Evolutionary conservation across 805 yeast genomes (phyloP), one percentile per base, ranked within the genome.

Genomic region (Sugiyamaella valdiviana): DNA sequence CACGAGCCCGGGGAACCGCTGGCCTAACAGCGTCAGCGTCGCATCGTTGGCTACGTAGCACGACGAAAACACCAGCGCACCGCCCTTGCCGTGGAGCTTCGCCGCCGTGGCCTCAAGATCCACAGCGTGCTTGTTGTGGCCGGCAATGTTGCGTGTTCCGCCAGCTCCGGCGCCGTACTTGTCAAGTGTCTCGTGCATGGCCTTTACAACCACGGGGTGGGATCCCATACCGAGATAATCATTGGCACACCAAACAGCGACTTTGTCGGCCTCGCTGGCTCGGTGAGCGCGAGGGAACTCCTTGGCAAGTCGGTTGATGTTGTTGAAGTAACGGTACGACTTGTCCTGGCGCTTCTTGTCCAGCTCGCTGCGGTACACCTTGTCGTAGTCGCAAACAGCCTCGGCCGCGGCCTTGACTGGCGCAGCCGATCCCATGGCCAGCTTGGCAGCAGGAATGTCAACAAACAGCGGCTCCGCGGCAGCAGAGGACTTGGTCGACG

Each of bases 91-190:
- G 71, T 93, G 98, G 58, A 93, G 77, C 38, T 88, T 81, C 17
- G 99, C 98, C 44, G 88, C 63, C 60, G 87, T 90, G 19, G 84
- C 72, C 69, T 93, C 99, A 62, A 93, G 77, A 57, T 75, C 76
- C 62, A 93, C 80, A n/a, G 98, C 95, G 60, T 85, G 91, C 51
- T 72, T 68, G 68, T 93, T 93, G 68, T 93, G 99, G 53, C 99
- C 99, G 1, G 99, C 99, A 66, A 93, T 93, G 71, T 93, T 93
- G 63, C 99, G 79, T 43, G 99, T 93, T 58, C 99, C 99, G 63
- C 99, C 99, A 6, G 99, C 96, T 60, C 99, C 99, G 3, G 96
- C 85, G 60, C 99, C 99, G 65, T 93, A 93, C 71, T 78, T 80
- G 59, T 84, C 85, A 66, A 93, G 75, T 15, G 95, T 82, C 43